Conservation (phyloP, 1,139 yeast species). For the Meyerozyma smithsonii region DNA sequence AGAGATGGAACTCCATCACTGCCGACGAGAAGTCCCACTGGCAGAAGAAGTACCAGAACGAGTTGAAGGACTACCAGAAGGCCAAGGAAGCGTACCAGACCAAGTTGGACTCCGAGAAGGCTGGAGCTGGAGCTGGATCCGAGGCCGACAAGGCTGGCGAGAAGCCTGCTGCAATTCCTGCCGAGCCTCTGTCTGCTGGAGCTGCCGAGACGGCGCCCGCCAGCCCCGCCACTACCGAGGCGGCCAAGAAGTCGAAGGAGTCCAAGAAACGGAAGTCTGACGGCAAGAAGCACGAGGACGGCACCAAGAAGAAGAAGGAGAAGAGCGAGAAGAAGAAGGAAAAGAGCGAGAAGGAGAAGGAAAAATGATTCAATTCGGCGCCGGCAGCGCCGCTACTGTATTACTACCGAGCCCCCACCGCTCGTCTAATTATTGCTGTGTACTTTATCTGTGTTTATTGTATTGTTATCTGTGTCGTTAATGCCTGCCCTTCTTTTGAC, state of each 20-base stretch:
- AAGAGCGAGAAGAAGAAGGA: slow-evolving; percentile 26
- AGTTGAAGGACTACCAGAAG: slow-evolving; percentile 57
- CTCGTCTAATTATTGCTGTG: neutral
- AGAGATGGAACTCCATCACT: slow-evolving; percentile 68
- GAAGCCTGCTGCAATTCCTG: slow-evolving; percentile 4
- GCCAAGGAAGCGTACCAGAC: slow-evolving; percentile 62
- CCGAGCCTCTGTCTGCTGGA: slow-evolving; percentile 5
- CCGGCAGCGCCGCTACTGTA: neutral
- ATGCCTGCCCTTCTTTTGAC: slow-evolving; percentile 83
- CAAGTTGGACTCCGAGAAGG: slow-evolving; percentile 24
- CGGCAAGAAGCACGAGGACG: slow-evolving; percentile 14
- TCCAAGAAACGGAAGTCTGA: slow-evolving; percentile 6
- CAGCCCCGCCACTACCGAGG: slow-evolving; percentile 8
- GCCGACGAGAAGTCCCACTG: slow-evolving; percentile 68
- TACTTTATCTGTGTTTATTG: neutral
- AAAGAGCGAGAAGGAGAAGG: slow-evolving; percentile 14
- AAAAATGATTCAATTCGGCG: slow-evolving; percentile 7
- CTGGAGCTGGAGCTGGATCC: slow-evolving; percentile 10
- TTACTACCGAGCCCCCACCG: too few species aligned
- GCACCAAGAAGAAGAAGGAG: slow-evolving; percentile 15
- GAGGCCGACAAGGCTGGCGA: slow-evolving; percentile 11
- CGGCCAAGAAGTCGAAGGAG: slow-evolving; percentile 11
- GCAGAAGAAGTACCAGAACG: slow-evolving; percentile 68
- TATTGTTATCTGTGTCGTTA: slow-evolving; percentile 14
- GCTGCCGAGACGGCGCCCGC: slow-evolving; percentile 6